phyloP scores from a whole-genome alignment of 192 early-diverging fungal genomes.

The Coemansia sp. region DNA sequence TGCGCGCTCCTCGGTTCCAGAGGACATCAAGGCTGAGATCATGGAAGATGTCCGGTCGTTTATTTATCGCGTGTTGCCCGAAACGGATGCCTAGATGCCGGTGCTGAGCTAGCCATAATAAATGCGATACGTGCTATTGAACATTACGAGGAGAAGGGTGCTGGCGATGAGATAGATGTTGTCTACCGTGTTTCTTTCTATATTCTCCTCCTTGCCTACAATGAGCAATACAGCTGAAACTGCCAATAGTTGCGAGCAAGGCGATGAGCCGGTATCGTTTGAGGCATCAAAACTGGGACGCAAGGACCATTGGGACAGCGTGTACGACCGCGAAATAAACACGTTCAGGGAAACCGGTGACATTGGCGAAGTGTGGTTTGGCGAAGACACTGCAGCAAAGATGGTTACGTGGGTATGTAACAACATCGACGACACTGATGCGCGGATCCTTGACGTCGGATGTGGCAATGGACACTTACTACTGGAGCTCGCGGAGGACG shows the following conservation, averaged over 20 bases:
- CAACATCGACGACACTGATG: constrained; percentile 21
- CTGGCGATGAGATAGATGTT: neutral
- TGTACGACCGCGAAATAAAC: constrained; percentile 74
- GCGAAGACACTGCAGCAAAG: constrained; percentile 75
- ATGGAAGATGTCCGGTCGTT: constrained; percentile 48
- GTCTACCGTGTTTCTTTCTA: neutral
- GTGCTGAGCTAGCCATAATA: constrained; percentile 1
- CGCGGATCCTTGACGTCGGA: constrained; percentile 76
- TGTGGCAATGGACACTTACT: constrained; percentile 93
- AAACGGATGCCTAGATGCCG: constrained; percentile 20
- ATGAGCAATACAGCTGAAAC: constrained; percentile 8
- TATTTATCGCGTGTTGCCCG: constrained; percentile 40
- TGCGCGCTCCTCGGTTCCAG: constrained; percentile 40
- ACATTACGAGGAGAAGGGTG: neutral
- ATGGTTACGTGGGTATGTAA: constrained; percentile 84
- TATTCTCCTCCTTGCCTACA: neutral
- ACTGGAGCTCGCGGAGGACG: constrained; percentile 61
- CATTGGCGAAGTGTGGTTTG: constrained; percentile 93
- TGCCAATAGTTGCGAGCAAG: neutral
- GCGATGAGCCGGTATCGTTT: constrained; percentile 17
- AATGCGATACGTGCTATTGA: neutral
- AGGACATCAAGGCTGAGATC: constrained; percentile 47
- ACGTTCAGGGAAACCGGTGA: constrained; percentile 84
- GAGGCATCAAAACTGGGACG: constrained; percentile 43
- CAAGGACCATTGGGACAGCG: constrained; percentile 72